Conservation (phyloP, 2,329 filamentous ascomycete genomes). For the Cladosporium cucumerinum region DNA sequence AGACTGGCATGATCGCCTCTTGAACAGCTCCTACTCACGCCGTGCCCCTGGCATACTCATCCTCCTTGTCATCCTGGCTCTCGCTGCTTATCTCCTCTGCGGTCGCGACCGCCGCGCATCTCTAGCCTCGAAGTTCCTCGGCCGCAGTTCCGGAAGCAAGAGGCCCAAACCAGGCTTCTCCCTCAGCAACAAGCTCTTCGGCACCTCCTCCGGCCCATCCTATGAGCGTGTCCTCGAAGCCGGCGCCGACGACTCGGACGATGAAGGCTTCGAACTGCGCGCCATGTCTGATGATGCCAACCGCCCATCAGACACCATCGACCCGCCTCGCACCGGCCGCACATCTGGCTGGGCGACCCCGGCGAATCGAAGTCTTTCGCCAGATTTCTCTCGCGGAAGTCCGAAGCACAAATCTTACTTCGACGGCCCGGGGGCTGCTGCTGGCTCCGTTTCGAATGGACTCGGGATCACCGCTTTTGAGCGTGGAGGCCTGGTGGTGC, state of each 20-base stretch:
- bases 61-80: conserved; percentile 69
- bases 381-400: conserved; percentile 28
- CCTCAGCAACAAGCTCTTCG: conserved; percentile 59
- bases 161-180: conserved; percentile 28
- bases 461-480: conserved; percentile 47
- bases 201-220: conserved; percentile 44
- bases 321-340: conserved; percentile 42
- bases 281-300: conserved; percentile 56
- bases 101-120: conserved; percentile 69
- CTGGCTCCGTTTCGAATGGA: conserved; percentile 20
- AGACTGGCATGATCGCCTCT: conserved; percentile 58
- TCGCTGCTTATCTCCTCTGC: conserved; percentile 70
- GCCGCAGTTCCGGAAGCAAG: conserved; percentile 34
- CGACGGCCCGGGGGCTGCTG: conserved; percentile 36
- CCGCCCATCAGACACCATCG: conserved; percentile 36
- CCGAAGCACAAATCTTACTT: conserved; percentile 40
- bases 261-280: conserved; percentile 72
- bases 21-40: conserved; percentile 61
- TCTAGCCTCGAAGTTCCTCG: conserved; percentile 54
- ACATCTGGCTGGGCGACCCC: conserved; percentile 68
- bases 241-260: conserved; percentile 46
- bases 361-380: conserved; percentile 29
- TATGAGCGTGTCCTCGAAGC: conserved; percentile 89
- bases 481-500: conserved; percentile 69
- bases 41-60: conserved; percentile 71